Conservation (phyloP, 2,329 filamentous ascomycete species). For the Trichoderma sp. region DNA sequence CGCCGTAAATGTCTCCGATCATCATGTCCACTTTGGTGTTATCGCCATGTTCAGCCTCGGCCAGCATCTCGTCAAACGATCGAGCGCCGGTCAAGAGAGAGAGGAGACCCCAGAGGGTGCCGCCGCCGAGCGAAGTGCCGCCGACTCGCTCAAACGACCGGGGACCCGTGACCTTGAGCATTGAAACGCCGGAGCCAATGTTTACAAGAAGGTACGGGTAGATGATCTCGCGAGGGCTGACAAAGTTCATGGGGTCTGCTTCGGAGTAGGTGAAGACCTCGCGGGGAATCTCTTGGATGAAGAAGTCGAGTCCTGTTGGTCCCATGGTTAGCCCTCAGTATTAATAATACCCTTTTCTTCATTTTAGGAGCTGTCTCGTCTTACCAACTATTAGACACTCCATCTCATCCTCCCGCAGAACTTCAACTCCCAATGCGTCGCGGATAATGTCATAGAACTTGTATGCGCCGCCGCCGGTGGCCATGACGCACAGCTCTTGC, state of each 20-base stretch:
- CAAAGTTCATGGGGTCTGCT: slow-evolving; percentile 84
- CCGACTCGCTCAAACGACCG: slow-evolving; percentile 85
- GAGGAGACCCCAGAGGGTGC: slow-evolving; percentile 95
- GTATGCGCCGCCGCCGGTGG: slow-evolving; percentile 91
- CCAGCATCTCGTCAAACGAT: slow-evolving; percentile 97
- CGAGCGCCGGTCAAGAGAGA: slow-evolving; percentile 88
- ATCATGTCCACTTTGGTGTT: slow-evolving; percentile 94
- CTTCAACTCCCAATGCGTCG: slow-evolving; percentile 78
- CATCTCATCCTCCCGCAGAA: slow-evolving; percentile 95
- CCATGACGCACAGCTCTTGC: slow-evolving; percentile 83
- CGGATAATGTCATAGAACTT: slow-evolving; percentile 94
- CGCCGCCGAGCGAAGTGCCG: slow-evolving; percentile 89
- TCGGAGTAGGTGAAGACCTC: slow-evolving; percentile 98
- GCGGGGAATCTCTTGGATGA: slow-evolving; percentile 94
- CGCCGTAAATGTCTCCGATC: slow-evolving; percentile 96
- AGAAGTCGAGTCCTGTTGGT: slow-evolving; percentile 81
- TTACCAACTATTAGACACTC: slow-evolving; percentile 91
- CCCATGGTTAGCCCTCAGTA: not conserved
- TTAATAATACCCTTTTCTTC: not conserved
- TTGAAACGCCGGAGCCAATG: slow-evolving; percentile 93
- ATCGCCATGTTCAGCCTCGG: slow-evolving; percentile 84
- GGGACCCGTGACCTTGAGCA: slow-evolving; percentile 94
- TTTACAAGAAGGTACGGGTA: slow-evolving; percentile 98
- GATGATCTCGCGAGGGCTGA: slow-evolving; percentile 70
- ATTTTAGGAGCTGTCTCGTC: slow-evolving; percentile 20